Conservation (phyloP, 1,284 basidiomycete genomes). For the Ustilago cynodontis region DNA sequence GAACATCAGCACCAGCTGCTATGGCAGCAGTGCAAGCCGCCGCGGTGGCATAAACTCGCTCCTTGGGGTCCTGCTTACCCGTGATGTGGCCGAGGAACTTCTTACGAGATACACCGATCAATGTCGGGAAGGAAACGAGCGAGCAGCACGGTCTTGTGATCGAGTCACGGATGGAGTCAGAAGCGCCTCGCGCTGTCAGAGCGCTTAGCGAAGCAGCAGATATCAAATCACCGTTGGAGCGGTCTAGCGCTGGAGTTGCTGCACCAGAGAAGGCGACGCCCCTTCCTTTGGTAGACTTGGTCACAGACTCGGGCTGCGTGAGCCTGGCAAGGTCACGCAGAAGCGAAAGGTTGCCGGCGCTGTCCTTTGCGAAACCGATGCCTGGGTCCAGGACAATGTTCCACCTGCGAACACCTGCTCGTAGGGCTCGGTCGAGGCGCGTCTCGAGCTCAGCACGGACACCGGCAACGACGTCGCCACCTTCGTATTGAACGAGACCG, state of each 20-base stretch:
- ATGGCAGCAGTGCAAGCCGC: slow-evolving; percentile 83
- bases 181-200: background rate
- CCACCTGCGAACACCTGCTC: slow-evolving; percentile 87
- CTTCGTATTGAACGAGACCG: slow-evolving; percentile 75
- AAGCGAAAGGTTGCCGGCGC: slow-evolving; percentile 81
- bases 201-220: slow-evolving; percentile 9
- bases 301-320: slow-evolving; percentile 30
- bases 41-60: slow-evolving; percentile 84
- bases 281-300: slow-evolving; percentile 41
- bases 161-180: slow-evolving; percentile 26
- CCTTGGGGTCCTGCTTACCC: slow-evolving; percentile 74
- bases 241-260: slow-evolving; percentile 33
- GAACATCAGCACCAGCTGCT: slow-evolving; percentile 78
- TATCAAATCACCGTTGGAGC: slow-evolving; percentile 15
- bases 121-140: slow-evolving; percentile 57
- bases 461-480: slow-evolving; percentile 78
- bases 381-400: slow-evolving; percentile 92
- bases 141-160: slow-evolving; percentile 48
- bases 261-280: slow-evolving; percentile 25
- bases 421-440: slow-evolving; percentile 79
- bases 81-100: slow-evolving; percentile 64
- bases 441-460: slow-evolving; percentile 81
- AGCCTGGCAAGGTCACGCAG: slow-evolving; percentile 43
- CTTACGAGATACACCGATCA: slow-evolving; percentile 65
- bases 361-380: slow-evolving; percentile 91